Evolutionary conservation across 306 rosid genomes (phyloP), one percentile per base, ranked within the genome.

Genomic region (Casuarina glauca): DNA sequence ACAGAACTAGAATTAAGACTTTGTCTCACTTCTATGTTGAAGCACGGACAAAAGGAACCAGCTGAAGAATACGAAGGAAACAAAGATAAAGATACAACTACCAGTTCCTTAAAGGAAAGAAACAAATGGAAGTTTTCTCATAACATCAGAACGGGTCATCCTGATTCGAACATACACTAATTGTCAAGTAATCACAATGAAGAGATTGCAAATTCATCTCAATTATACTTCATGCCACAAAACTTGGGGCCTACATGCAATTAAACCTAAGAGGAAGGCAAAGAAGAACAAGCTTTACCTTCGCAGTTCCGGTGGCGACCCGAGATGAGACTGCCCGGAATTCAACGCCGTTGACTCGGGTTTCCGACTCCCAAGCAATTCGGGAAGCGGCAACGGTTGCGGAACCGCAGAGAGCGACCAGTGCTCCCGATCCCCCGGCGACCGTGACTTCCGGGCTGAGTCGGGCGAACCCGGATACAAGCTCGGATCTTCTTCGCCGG

Each of bases 381-480:
- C 95, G 2, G 96, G 98, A 36, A 86, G 89, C 15, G 96, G 97
- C 74, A 92, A 51, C n/a, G 94, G 92, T 17, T 80, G 90, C 3
- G 97, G 89, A 17, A 74, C 70, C 2, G 83, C 88, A 11, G 84
- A 71, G 32, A 82, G 69, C 0, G 88, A 85, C 89, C 91, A 85
- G 77, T 83, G 90, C 36, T 84, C 81, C 3, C 77, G 82, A n/a
- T 70, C 78, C 5, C 70, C 76, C 9, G 76, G 78, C 2, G 88
- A 80, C 20, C 36, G 73, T 39, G 84, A 70, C 16, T 69, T 82
- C 38, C 74, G 78, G 19, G 82, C 70, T 2, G 83, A 81, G 5
- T 79, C 84, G 6, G 92, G 92, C 4, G 93, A 90, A 62, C 80
- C 32, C 10, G 93, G 90, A 16, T 83, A 81, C 0, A 86, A 85